Evolutionary conservation across 495 filamentous ascomycete genomes (phyloP), one percentile per base, ranked within the genome.

Genomic region (Xylaria nigripes): DNA sequence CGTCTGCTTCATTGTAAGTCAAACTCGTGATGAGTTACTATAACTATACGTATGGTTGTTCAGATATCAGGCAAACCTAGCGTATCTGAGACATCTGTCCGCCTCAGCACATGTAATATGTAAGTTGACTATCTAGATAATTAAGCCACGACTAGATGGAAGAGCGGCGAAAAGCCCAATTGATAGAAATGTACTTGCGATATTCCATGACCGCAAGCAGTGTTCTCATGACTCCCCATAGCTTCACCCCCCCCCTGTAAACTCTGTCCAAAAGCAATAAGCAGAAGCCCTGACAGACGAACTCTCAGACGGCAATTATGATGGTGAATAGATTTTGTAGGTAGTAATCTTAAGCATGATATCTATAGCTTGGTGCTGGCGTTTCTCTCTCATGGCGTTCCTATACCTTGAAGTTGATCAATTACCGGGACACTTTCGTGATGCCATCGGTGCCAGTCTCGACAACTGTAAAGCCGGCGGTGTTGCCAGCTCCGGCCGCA

Each of bases 401-500:
- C 25, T 25, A 25, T 19, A 27, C 4, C 19, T 18, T 13, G 10
- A 5, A 44, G 21, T 21, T n/a, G 21, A 43, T 55, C 15, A 55
- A 7, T 46, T 34, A 25, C 45, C 24, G 21, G n/a, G 45, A 61
- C 51, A 71, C 61, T 57, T 65, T 55, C 8, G 63, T 72, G 21
- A 77, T 77, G 16, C 73, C 73, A 43, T 72, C 62, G 0, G 68
- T 61, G 0, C 65, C 68, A 29, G 82, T 87, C 69, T 87, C 87
- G 25, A 90, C 78, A 29, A 86, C 81, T 68, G 77, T 79, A 62
- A 87, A 90, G 12, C 73, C 80, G 53, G 70, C 76, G 6, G 76
- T 76, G 57, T 82, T 80, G 3, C 80, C 80, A 55, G 85, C 75
- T 16, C 80, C 90, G 70, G 75, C 85, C 55, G 90, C 89, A 21